Base-by-base conservation (phyloP, 2,329 filamentous ascomycete species). In the Scedosporium minutisporum region DNA sequence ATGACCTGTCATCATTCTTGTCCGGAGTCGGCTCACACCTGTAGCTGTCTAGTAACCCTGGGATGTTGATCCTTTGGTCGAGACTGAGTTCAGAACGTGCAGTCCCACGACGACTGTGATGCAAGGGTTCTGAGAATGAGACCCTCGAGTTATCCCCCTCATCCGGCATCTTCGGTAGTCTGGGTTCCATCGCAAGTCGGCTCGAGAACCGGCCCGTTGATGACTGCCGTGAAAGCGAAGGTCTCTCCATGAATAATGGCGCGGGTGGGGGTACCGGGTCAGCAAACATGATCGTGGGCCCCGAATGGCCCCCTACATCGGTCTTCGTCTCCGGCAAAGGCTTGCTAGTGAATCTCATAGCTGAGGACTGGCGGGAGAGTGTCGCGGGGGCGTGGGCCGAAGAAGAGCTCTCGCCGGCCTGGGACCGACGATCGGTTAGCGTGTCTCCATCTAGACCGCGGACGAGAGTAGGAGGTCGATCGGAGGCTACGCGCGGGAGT, bases 271-370 rank as follows among this genome's bases (percentile, higher is more conserved):
- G 65, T 6, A 68, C 65, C 5, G 74, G 66, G 61, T 86, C 78
- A 9, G 84, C 85, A 72, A 95, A 96, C 82, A 89, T 90, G 65
- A 96, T 92, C 1, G 82, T 87, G 1, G 87, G 87, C 0, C 86
- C 87, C 44, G 69, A 74, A 0, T 82, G 77, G 1, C 82, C 84
- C 64, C 89, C 84, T 1, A 79, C 77, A 3, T 84, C 83, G 23
- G 91, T 81, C 64, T 80, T 83, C 1, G 89, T 87, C 66, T 88
- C 84, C 0, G 90, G 90, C 0, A 90, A 85, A 0, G 89, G 85
- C 5, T 84, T 85, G 60, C 88, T 92, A 0, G 87, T 88, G 71
- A 93, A 93, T 44, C 84, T 84, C 55, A 82, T 75, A 1, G 81
- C 69, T 1, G 77, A 85, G 23, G 81, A 77, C 61, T 84, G 80